Percentiles rank a stretch among this genome's conserved stretches.
Conservation (phyloP, 2,329 filamentous ascomycete genomes). For the Atkinsonella hypoxylon region DNA sequence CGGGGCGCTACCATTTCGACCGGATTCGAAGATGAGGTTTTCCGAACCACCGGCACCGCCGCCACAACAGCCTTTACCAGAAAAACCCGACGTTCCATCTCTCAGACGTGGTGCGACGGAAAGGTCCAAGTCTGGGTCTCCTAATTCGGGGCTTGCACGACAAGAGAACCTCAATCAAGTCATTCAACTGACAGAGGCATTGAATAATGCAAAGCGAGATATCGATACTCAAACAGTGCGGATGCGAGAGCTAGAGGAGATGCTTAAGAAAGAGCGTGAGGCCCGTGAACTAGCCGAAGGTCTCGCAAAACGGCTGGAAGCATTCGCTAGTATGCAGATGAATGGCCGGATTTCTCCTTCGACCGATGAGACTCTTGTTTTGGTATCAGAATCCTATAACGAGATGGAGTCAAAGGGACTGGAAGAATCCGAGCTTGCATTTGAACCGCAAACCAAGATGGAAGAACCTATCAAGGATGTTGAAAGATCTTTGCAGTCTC, state of each 20-base stretch:
- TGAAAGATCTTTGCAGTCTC: slow-evolving; percentile 39
- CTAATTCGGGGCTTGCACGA: slow-evolving; percentile 45
- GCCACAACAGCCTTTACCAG: slow-evolving; percentile 82
- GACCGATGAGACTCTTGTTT: slow-evolving; percentile 13
- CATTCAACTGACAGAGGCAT: slow-evolving; percentile 68
- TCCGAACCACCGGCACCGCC: slow-evolving; percentile 89
- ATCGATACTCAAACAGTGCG: slow-evolving; percentile 71
- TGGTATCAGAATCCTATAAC: slow-evolving; percentile 10
- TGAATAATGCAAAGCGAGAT: slow-evolving; percentile 75
- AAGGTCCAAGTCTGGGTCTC: slow-evolving; percentile 46
- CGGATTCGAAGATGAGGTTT: slow-evolving; percentile 73
- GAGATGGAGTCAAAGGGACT: background rate
- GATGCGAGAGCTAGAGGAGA: slow-evolving; percentile 63
- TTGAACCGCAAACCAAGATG: background rate
- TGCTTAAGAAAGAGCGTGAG: slow-evolving; percentile 66
- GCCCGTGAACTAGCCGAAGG: slow-evolving; percentile 80
- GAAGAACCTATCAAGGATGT: slow-evolving; percentile 13
- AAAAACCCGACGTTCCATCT: slow-evolving; percentile 74
- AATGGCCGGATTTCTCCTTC: slow-evolving; percentile 17
- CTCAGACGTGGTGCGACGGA: slow-evolving; percentile 69
- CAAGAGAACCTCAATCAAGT: slow-evolving; percentile 60
- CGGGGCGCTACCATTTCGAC: slow-evolving; percentile 44
- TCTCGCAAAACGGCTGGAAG: slow-evolving; percentile 57
- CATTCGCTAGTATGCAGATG: slow-evolving; percentile 29
- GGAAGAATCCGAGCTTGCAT: background rate